Percentiles rank a stretch among this genome's conserved stretches.
phyloP scores from a whole-genome alignment of 441 rosid genomes.

The Geranium incanum region DNA sequence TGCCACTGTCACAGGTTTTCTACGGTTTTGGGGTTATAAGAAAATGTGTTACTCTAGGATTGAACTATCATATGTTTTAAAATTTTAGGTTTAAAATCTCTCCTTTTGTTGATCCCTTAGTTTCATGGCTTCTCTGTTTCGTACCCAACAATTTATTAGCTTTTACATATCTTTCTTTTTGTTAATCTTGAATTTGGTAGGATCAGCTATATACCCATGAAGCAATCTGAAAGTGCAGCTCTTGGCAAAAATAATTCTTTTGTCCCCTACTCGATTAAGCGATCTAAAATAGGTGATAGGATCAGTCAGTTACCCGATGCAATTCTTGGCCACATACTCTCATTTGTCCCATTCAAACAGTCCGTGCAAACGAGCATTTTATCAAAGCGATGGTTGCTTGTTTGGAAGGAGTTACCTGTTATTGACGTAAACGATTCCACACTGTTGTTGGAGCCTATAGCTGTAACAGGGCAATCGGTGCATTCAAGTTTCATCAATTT shows the following conservation, averaged over 20 bases:
- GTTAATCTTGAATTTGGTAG: neutral
- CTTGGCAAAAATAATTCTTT: neutral
- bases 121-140: neutral
- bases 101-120: too few species aligned
- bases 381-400: neutral
- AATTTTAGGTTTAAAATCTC: too few species aligned
- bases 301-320: neutral
- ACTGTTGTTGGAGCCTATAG: neutral
- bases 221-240: neutral
- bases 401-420: neutral
- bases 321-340: neutral
- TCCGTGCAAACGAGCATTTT: neutral
- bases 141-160: neutral
- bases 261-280: neutral
- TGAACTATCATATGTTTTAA: too few species aligned
- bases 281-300: neutral
- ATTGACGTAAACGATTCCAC: neutral
- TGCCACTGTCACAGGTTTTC: too few species aligned
- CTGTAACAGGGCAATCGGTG: neutral
- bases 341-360: neutral
- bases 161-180: neutral
- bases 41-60: too few species aligned
- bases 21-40: too few species aligned
- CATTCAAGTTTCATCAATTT: neutral
- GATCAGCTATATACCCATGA: neutral